Evolutionary conservation across 2,329 filamentous ascomycete species (phyloP).

Genomic region (Penicillium sp.): DNA sequence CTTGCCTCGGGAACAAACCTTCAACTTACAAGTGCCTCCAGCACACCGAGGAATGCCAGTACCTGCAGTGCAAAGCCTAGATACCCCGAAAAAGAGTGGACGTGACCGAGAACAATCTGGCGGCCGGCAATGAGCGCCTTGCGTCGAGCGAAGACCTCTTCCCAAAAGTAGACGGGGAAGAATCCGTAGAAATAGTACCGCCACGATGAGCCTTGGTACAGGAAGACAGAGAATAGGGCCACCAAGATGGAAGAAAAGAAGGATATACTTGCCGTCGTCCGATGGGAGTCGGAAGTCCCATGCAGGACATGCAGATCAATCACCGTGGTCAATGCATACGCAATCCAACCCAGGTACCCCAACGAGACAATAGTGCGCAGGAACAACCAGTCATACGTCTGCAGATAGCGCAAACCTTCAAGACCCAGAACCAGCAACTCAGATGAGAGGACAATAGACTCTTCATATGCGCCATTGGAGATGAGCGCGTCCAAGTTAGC

Average conservation of each 20-base stretch:
- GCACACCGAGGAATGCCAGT: conserved; percentile 64
- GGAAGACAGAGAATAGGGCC: conserved; percentile 70
- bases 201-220: conserved; percentile 70
- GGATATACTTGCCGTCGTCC: conserved; percentile 56
- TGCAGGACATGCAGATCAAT: conserved; percentile 83
- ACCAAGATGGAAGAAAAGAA: conserved; percentile 74
- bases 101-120: conserved; percentile 63
- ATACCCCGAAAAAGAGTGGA: conserved; percentile 57
- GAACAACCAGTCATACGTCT: conserved; percentile 99
- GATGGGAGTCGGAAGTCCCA: conserved; percentile 59
- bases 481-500: conserved; percentile 66
- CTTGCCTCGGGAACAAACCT: neutral
- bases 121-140: conserved; percentile 64
- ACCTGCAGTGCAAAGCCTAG: conserved; percentile 60
- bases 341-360: conserved; percentile 94
- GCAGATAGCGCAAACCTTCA: conserved; percentile 82
- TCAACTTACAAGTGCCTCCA: conserved; percentile 67
- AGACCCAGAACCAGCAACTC: conserved; percentile 72
- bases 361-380: conserved; percentile 79
- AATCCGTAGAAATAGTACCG: conserved; percentile 89
- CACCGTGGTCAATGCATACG: conserved; percentile 83
- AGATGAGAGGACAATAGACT: conserved; percentile 74
- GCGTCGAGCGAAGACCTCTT: conserved; percentile 80
- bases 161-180: conserved; percentile 95
- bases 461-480: conserved; percentile 59